Evolutionary conservation across 495 filamentous ascomycete species (phyloP), one percentile per base, ranked within the genome.

Genomic region (Thozetella sp.): DNA sequence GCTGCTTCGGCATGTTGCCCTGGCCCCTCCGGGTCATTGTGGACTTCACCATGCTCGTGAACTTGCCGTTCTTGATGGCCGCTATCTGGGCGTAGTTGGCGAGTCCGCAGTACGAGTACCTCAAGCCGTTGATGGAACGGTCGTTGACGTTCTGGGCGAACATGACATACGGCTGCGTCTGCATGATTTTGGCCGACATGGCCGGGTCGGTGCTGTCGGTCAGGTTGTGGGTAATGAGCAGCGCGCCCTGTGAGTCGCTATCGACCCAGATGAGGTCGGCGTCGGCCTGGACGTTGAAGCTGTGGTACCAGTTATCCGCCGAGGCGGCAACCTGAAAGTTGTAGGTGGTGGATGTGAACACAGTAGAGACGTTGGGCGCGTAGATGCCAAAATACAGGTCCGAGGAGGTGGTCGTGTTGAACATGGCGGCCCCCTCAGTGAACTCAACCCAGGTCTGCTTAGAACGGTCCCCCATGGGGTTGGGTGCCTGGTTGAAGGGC

Each of bases 311-410:
- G 0, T 64, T 81, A 61, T 96, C 90, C 40, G 88, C 88, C 6
- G 95, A 97, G n/a, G 86, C 88, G 1, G 91, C 90, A 3, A 99
- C 74, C 63, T 94, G 78, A 65, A 92, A 93, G 58, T 85, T 89
- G 72, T 90, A 98, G 1, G 66, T 70, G 9, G 10, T n/a, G 10
- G 87, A 87, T 0, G 70, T 69, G 60, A 84, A 91, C 6, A 69
- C 70, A 4, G 68, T 68, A 26, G 85, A 79, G 3, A 85, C 72
- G 22, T 84, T 78, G 0, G 89, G 88, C 2, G 92, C 93, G 25
- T 80, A 77, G 1, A 99, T 79, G 2, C 86, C 87, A 34, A 98
- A 81, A 66, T 88, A 97, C 19, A 97, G 78, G 66, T 90, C 84
- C 12, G 74, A 75, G 2, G 79, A 78, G 1, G 84, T 77, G 27